Evolutionary conservation across 305 asterid species (phyloP).

Genomic region (Rubia tinctorum): DNA sequence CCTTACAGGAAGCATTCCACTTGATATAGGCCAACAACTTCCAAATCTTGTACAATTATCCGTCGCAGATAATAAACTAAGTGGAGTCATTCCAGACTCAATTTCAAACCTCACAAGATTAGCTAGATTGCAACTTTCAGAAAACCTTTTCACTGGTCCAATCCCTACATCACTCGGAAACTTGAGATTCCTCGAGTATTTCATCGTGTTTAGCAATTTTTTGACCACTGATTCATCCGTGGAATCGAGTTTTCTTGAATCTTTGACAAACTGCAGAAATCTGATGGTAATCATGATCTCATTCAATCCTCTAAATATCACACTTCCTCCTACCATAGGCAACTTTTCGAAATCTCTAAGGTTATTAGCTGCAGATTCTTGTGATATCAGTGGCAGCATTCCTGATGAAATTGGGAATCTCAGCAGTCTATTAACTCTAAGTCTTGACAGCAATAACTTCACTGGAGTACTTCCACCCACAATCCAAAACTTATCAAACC

Average conservation of each 20-base stretch:
- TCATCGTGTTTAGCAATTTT: neutral
- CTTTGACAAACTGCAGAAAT: constrained; percentile 29
- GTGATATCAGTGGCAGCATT: constrained; percentile 18
- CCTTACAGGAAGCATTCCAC: constrained; percentile 17
- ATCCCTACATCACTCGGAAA: constrained; percentile 32
- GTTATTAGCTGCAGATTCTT: constrained; percentile 1
- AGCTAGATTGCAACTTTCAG: constrained; percentile 12
- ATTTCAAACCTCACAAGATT: constrained; percentile 28
- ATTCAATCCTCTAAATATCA: constrained; percentile 9
- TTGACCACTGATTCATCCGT: constrained; percentile 9
- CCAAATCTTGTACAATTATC: constrained; percentile 8
- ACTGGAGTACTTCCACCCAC: constrained; percentile 19
- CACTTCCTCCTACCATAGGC: constrained; percentile 22
- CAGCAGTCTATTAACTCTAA: constrained; percentile 17
- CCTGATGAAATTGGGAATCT: constrained; percentile 32
- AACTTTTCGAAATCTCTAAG: constrained; percentile 27
- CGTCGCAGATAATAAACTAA: constrained; percentile 12
- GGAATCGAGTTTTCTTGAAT: constrained; percentile 22
- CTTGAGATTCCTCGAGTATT: constrained; percentile 16
- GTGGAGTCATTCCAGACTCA: constrained; percentile 25
- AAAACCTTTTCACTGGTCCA: constrained; percentile 28
- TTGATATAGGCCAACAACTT: neutral
- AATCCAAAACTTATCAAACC: constrained; percentile 10
- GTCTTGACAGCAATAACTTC: constrained; percentile 17
- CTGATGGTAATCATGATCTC: constrained; percentile 4